Base-by-base conservation (phyloP, 345 rosid genomes). In the Euphorbia peplus region DNA sequence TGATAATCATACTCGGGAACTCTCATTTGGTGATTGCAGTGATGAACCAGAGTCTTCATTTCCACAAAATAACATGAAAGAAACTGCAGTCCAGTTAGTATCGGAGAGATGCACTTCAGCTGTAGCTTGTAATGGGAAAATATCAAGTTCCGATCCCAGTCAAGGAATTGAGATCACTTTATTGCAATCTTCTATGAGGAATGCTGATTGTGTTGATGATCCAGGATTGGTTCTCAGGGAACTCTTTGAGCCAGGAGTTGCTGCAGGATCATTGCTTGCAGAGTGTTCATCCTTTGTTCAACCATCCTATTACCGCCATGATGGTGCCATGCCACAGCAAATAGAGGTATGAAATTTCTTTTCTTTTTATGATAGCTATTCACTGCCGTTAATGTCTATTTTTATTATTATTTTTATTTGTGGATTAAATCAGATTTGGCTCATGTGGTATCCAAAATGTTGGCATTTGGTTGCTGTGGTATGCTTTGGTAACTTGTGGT, bases 171-270 rank as follows among this genome's bases (percentile, higher is more conserved):
- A 88, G 80, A 84, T 91, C 69, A 87, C 92, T 72, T 63, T 89
- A 66, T 81, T 89, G 64, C 81, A 80, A 70, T 71, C 91, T 65
- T 84, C 93, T 72, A 58, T 80, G 82, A 85, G 85, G 73, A 84
- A 82, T 79, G 11, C 82, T 77, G 83, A 81, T 18, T 69, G 80
- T 84, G 76, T 74, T 78, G 75, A 74, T 72, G 96, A 93, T 75
- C 82, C 97, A 3, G 84, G 85, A 50, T 76, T 88, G 83, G 97
- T 91, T 69, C 95, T 95, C 12, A 82, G 86, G 75, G 96, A 95
- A 63, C 74, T 89, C 32, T 79, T 91, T 51, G 90, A 91, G 62
- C 82, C 90, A 42, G 91, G 89, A 83, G 86, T 73, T 70, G 19
- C 87, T 67, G 68, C 86, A 62, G 93, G 84, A 55, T 80, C 98